Evolutionary conservation across 768 basidiomycete species (phyloP), one percentile per base, ranked within the genome.

Genomic region (Termitomyces sp.): DNA sequence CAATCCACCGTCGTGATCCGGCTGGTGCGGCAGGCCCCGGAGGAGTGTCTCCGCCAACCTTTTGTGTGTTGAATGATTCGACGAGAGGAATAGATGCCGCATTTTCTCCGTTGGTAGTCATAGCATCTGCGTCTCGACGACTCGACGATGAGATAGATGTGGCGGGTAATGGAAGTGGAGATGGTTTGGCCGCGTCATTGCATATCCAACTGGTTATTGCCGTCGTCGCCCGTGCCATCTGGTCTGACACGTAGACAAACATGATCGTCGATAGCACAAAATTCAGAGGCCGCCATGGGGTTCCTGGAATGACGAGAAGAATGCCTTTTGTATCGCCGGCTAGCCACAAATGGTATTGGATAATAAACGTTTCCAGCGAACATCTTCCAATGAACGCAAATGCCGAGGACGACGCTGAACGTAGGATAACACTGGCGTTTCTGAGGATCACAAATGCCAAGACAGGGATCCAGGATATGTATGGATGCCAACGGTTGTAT

Each of bases 311-410:
- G 49, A 94, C 79, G 47, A 93, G 70, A 23, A 96, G 77, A 56
- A 95, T 77, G 17, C 89, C 88, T 68, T 89, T 89, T 32, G 87
- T 91, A 64, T 94, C 91, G 3, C 79, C 89, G 0, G 89, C 92
- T 34, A 94, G 76, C 90, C 90, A 94, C 43, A 91, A 72, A 64
- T 91, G 92, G 68, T 86, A 95, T 66, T 96, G 93, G 56, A 95
- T 81, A 65, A 95, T 88, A 69, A 94, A 97, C 0, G 92, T 88
- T 71, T 97, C 94, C 53, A 96, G 79, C 5, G 92, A 94, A 70
- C 91, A 94, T 66, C 76, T 84, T 40, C 94, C 94, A 51, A 95
- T 78, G 72, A 90, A 92, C 25, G 83, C 83, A 72, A 94, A 95
- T 28, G 82, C 70, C 14, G 73, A 76, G 11, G 86, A 89, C 21